Evolutionary conservation across 2,329 filamentous ascomycete species (phyloP).

Genomic region (Hypoxylon sp.): DNA sequence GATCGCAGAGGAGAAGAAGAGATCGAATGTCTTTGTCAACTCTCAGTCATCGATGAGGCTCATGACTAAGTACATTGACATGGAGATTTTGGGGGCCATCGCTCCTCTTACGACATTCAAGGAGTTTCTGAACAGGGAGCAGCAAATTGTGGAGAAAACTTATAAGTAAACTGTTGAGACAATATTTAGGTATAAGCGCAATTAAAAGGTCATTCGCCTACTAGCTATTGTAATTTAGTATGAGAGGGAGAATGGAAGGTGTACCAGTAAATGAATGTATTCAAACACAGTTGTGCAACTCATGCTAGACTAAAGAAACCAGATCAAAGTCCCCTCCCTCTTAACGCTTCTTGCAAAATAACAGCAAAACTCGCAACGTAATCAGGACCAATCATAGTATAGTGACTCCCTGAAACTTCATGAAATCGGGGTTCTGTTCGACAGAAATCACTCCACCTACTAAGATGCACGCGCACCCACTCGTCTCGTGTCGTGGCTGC

Average conservation of each 20-base stretch:
- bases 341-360: constrained; percentile 43
- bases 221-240: no score
- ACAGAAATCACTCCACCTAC: constrained; percentile 53
- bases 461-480: constrained; percentile 50
- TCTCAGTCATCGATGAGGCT: constrained; percentile 54
- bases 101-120: constrained; percentile 58
- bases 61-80: constrained; percentile 53
- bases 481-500: constrained; percentile 48
- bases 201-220: no score
- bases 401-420: constrained; percentile 54
- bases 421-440: constrained; percentile 46
- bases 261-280: no score
- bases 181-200: no score
- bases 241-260: no score
- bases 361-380: constrained; percentile 52
- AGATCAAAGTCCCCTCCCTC: constrained; percentile 35
- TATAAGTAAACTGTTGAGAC: constrained; percentile 40
- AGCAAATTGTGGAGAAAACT: constrained; percentile 48
- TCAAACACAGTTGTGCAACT: not conserved
- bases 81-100: constrained; percentile 52
- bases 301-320: no score
- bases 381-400: constrained; percentile 55
- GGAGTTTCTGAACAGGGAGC: constrained; percentile 58
- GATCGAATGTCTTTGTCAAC: constrained; percentile 53
- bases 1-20: constrained; percentile 49